These are phyloP conservation scores for Malus hybrid DNA, from an alignment of 331 rosid species.

Conservation along the genomic window DNA sequence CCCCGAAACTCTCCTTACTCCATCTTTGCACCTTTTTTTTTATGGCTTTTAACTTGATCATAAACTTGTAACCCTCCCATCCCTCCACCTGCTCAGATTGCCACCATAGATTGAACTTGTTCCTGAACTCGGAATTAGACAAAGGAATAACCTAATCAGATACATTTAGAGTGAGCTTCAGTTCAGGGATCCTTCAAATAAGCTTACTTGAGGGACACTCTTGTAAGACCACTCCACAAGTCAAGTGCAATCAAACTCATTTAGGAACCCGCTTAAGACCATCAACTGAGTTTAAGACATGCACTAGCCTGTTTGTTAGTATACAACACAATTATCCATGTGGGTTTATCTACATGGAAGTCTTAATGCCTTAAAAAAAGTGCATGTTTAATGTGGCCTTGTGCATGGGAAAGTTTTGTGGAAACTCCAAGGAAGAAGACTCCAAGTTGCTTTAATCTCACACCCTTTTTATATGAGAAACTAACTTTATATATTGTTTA, in stretches of 20 bases:
- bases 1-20: too few relatives aligned
- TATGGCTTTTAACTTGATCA: too few relatives aligned
- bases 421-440: background rate
- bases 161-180: too few relatives aligned
- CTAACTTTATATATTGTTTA: background rate
- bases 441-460: background rate
- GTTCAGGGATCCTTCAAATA: too few relatives aligned
- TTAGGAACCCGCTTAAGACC: background rate
- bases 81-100: too few relatives aligned
- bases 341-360: background rate
- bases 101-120: too few relatives aligned
- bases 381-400: background rate
- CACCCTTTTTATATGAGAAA: background rate
- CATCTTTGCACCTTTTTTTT: too few relatives aligned
- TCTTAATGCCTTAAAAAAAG: background rate
- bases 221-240: slow-evolving; percentile 9
- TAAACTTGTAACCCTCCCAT: too few relatives aligned
- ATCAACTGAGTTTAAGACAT: background rate
- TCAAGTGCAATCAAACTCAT: slow-evolving; percentile 40
- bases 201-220: too few relatives aligned
- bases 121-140: too few relatives aligned
- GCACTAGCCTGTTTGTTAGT: background rate
- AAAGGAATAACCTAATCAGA: too few relatives aligned
- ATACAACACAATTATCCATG: background rate
- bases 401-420: background rate